Base-by-base conservation (phyloP, 176 grass and related monocot species). In the Metroxylon sagu region DNA sequence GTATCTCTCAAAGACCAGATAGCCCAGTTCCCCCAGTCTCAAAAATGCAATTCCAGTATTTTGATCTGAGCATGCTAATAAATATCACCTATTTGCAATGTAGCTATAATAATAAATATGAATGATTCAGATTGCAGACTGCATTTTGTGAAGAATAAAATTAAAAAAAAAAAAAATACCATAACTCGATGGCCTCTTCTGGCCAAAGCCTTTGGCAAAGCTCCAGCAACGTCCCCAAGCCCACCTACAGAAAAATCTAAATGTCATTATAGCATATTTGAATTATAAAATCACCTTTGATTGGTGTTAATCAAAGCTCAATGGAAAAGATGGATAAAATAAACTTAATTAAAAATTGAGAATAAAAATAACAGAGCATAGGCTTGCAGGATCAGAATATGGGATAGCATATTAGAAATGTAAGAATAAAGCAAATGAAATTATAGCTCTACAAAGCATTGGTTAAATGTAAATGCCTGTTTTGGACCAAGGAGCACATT, bases 151-250 rank as follows among this genome's bases (percentile, higher is more conserved):
- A 27, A 59, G n/a, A 30, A 65, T 43, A 18, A 25, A 25, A 50
- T 14, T 14, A 28, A 49, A 65, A 23, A 23, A 23, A 23, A 23
- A 50, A 14, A 4, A 54, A 54, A 43, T 85, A 90, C 91, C 86
- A 96, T 96, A 49, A 96, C 91, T 48, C 91, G 82, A 62, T 96
- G 91, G n/a, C 91, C 86, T 77, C 91, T 87, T 56, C 86, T 96
- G 4, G 91, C 91, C 79, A 96, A 74, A 79, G 91, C 91, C 82
- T 96, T 96, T 16, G 83, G 91, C 71, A 96, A 70, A 79, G 91
- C 83, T 73, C 86, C 80, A 50, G 62, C 91, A 48, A 96, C 91
- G 80, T 96, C 91, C 79, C 86, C 91, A 62, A 96, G 93, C 29
- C 93, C 93, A 71, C 93, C 93, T 97, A 52, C 57, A 70, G 18